Percentiles rank a stretch among this genome's conserved stretches.
phyloP scores from a whole-genome alignment of 805 yeast genomes.

The Candida boidinii region DNA sequence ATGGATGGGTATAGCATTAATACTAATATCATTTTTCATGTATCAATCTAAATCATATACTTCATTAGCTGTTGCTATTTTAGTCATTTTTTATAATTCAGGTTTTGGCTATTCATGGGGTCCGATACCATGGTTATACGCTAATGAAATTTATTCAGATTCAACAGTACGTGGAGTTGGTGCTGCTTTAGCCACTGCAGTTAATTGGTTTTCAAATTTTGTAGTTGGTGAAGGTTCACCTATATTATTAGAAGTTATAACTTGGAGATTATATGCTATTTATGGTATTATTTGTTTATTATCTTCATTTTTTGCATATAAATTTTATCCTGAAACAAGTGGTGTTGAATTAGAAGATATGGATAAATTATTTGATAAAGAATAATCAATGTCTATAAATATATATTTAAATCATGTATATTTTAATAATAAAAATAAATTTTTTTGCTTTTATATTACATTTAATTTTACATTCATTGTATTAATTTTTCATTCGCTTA shows the following conservation, averaged over 20 bases:
- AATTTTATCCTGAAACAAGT: slow-evolving; percentile 44
- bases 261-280: slow-evolving; percentile 71
- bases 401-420: too few species aligned
- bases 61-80: slow-evolving; percentile 60
- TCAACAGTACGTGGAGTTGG: slow-evolving; percentile 71
- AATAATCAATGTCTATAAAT: too few species aligned
- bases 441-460: too few species aligned
- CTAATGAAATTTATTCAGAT: slow-evolving; percentile 77
- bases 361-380: slow-evolving; percentile 45
- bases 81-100: slow-evolving; percentile 73
- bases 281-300: slow-evolving; percentile 62
- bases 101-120: slow-evolving; percentile 89
- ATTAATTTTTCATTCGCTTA: too few species aligned
- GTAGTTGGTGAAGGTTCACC: slow-evolving; percentile 91
- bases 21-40: slow-evolving; percentile 52
- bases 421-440: background rate
- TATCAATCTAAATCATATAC: slow-evolving; percentile 43
- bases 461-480: too few species aligned
- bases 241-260: slow-evolving; percentile 60
- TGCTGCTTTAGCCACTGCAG: slow-evolving; percentile 78
- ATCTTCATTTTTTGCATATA: slow-evolving; percentile 34
- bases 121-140: slow-evolving; percentile 81
- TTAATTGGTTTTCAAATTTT: slow-evolving; percentile 87
- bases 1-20: slow-evolving; percentile 64
- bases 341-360: slow-evolving; percentile 46